These are phyloP conservation scores for Rostrohypoxylon terebratum DNA, from an alignment of 495 filamentous ascomycete species.

Conservation along the genomic window DNA sequence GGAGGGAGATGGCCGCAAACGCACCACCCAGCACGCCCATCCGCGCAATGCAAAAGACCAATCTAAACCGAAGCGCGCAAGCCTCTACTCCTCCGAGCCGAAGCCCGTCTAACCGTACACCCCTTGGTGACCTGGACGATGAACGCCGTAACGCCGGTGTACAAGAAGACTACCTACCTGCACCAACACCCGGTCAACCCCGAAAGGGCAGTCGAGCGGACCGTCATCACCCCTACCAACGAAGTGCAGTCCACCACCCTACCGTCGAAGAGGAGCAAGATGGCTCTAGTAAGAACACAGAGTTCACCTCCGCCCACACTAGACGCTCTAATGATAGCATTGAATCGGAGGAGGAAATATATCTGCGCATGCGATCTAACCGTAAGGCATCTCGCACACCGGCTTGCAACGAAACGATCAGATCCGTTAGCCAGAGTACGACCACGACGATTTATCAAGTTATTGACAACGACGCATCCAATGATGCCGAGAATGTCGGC, in stretches of 20 bases:
- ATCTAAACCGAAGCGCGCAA: constrained; percentile 64
- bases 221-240: constrained; percentile 66
- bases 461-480: constrained; percentile 66
- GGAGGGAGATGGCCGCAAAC: constrained; percentile 64
- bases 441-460: constrained; percentile 68
- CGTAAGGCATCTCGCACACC: constrained; percentile 64
- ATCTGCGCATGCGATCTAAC: constrained; percentile 74
- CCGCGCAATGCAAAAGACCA: constrained; percentile 73
- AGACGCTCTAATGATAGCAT: constrained; percentile 62
- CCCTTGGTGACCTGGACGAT: constrained; percentile 88
- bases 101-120: constrained; percentile 76
- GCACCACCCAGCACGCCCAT: constrained; percentile 76
- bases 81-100: constrained; percentile 86
- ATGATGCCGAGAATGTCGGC: constrained; percentile 66
- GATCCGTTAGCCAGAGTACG: constrained; percentile 67
- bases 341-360: constrained; percentile 83
- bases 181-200: constrained; percentile 95
- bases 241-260: constrained; percentile 52
- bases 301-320: constrained; percentile 63
- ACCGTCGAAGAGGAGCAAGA: constrained; percentile 60
- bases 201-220: constrained; percentile 78
- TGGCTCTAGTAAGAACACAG: constrained; percentile 51
- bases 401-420: constrained; percentile 57
- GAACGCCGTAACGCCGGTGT: constrained; percentile 73
- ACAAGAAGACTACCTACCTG: constrained; percentile 87